These are phyloP conservation scores for Fagus sylvatica DNA, from an alignment of 306 rosid species.

Conservation along the genomic window DNA sequence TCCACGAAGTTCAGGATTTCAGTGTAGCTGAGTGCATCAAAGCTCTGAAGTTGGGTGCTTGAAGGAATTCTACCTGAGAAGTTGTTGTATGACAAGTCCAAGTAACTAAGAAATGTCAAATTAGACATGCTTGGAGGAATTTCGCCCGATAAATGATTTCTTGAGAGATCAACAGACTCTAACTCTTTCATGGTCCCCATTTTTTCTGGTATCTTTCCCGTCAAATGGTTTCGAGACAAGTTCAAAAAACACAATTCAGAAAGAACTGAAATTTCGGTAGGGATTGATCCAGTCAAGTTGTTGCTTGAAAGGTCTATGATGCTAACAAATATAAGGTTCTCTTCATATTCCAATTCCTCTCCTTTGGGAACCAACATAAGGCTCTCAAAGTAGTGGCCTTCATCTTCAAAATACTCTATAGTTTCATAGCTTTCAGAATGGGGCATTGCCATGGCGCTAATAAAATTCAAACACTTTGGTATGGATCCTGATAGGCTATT, in stretches of 20 bases:
- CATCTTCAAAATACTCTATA: no score
- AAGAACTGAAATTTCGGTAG: not conserved
- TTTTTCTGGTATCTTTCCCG: conserved; percentile 8
- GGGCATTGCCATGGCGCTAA: no score
- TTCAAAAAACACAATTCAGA: not conserved
- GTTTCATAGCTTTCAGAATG: no score
- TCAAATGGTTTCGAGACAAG: conserved; percentile 21
- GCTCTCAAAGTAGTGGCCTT: no score
- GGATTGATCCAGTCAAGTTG: conserved; percentile 14
- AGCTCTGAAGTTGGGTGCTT: conserved; percentile 1
- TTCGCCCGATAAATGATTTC: conserved; percentile 1
- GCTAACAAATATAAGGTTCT: not conserved
- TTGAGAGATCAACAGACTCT: conserved; percentile 16
- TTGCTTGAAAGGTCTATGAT: conserved; percentile 10
- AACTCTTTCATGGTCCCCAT: not conserved
- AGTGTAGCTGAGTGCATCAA: not conserved
- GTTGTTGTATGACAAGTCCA: conserved; percentile 20
- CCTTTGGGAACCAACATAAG: no score
- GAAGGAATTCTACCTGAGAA: conserved; percentile 13
- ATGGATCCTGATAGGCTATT: no score
- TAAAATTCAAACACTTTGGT: no score
- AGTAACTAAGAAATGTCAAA: not conserved
- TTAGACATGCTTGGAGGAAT: conserved; percentile 15
- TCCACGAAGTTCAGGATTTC: conserved; percentile 17
- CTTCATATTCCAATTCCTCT: no score